Evolutionary conservation across 169 alveolate genomes (phyloP).

Genomic region (Eimeria falciformis): DNA sequence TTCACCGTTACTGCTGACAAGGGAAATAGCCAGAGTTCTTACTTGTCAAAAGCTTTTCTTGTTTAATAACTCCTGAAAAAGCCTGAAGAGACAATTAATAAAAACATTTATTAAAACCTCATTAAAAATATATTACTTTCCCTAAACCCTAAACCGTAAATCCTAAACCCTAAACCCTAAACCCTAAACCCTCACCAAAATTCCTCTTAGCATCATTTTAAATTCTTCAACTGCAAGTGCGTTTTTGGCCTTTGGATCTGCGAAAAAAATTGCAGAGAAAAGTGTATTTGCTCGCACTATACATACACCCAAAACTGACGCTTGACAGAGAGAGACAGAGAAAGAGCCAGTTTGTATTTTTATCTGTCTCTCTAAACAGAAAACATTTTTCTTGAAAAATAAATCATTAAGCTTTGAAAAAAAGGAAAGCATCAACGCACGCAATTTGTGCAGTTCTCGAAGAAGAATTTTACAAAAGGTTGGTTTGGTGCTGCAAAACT

Average conservation of each 20-base stretch:
- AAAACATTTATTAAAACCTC: neutral
- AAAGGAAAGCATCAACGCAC: neutral
- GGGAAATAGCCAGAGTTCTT: no score
- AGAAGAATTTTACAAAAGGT: neutral
- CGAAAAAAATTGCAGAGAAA: neutral
- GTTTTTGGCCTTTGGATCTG: neutral
- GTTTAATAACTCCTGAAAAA: no score
- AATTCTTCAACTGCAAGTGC: conserved; percentile 8
- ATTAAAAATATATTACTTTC: neutral
- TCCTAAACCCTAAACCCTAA: neutral
- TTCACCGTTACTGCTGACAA: no score
- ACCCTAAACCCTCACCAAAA: neutral
- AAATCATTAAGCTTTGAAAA: no score
- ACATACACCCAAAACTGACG: neutral
- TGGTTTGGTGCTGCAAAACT: neutral
- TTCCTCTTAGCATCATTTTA: neutral
- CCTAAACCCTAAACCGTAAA: neutral
- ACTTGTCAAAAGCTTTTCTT: no score
- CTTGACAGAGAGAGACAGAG: neutral
- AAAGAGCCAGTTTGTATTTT: no score
- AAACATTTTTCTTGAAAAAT: no score
- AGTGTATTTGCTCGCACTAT: neutral
- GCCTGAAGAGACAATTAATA: neutral
- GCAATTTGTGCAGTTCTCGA: neutral
- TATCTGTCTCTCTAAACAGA: no score